phyloP scores from a whole-genome alignment of 805 yeast species.

The Priceomyces fermenticarens region DNA sequence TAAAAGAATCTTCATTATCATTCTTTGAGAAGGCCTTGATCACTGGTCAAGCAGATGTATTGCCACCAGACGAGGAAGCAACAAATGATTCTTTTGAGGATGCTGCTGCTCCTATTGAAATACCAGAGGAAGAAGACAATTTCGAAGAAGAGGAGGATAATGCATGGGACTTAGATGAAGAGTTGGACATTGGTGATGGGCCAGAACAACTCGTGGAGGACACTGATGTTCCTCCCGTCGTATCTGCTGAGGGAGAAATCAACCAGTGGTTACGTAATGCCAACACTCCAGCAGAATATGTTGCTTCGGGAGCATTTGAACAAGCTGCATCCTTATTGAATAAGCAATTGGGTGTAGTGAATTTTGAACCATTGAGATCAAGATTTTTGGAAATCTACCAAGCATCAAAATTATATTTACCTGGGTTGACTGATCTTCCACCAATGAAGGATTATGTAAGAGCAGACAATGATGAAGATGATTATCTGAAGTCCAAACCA shows the following conservation, averaged over 20 bases:
- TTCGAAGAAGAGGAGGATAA: constrained; percentile 59
- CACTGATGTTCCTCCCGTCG: constrained; percentile 18
- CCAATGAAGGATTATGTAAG: constrained; percentile 69
- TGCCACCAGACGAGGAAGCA: constrained; percentile 45
- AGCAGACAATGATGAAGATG: constrained; percentile 58
- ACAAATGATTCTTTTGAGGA: constrained; percentile 18
- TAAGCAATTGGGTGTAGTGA: constrained; percentile 82
- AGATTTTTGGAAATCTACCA: constrained; percentile 84
- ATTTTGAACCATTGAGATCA: constrained; percentile 82
- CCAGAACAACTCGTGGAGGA: constrained; percentile 29
- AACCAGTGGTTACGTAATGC: constrained; percentile 86
- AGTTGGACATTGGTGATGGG: constrained; percentile 61
- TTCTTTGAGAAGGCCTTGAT: constrained; percentile 82
- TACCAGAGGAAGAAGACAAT: constrained; percentile 37
- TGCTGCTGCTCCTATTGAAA: constrained; percentile 20
- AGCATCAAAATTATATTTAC: constrained; percentile 70
- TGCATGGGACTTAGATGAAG: constrained; percentile 84
- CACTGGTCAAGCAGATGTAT: constrained; percentile 67
- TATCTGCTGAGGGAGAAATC: constrained; percentile 54
- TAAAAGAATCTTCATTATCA: constrained; percentile 66
- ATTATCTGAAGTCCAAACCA: constrained; percentile 50
- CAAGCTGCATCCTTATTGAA: constrained; percentile 90
- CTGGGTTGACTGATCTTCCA: constrained; percentile 72
- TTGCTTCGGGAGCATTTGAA: constrained; percentile 95
- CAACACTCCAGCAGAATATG: constrained; percentile 85